A percentile compares a stretch with the other conserved stretches of the same genome.
phyloP scores from a whole-genome alignment of 2,329 filamentous ascomycete genomes.

The Paecilomyces fulvus region DNA sequence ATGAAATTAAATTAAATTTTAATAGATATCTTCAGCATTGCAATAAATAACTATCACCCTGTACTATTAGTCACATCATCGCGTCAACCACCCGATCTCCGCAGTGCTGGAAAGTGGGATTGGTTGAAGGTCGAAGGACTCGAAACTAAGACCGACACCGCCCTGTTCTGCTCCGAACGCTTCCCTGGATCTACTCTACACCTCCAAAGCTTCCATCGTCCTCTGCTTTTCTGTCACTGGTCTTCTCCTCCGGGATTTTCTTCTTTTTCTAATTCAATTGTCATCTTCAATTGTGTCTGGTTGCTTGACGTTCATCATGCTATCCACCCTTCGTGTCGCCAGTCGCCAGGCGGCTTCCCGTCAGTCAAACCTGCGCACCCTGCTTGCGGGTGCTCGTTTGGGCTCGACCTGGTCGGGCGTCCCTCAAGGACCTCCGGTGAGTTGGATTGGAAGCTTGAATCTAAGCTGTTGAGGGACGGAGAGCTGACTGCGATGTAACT shows the following conservation, averaged over 20 bases:
- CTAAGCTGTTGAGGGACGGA: conserved; percentile 14
- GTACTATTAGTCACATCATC: not conserved
- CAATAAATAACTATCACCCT: too few species aligned
- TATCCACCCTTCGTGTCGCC: conserved; percentile 39
- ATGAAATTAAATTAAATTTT: not conserved
- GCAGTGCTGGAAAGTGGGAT: not conserved
- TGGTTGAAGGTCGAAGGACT: not conserved
- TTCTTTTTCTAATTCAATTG: not conserved
- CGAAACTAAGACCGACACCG: not conserved
- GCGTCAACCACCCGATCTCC: not conserved
- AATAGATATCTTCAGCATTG: not conserved
- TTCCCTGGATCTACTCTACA: not conserved
- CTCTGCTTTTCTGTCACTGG: not conserved
- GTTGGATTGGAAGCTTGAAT: conserved; percentile 27
- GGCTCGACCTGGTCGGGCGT: conserved; percentile 86
- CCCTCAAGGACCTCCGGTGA: conserved; percentile 86
- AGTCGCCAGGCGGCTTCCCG: conserved; percentile 33
- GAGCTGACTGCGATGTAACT: conserved; percentile 5
- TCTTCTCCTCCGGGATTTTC: not conserved
- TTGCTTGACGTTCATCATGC: conserved; percentile 24
- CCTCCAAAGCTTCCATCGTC: not conserved
- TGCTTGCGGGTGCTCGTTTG: conserved; percentile 44
- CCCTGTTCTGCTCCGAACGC: not conserved
- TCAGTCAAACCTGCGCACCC: conserved; percentile 30
- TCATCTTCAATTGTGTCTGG: not conserved